Percentiles rank a stretch among this genome's conserved stretches.
Conservation (phyloP, 2,329 filamentous ascomycete genomes). For the Ophiostoma montium region DNA sequence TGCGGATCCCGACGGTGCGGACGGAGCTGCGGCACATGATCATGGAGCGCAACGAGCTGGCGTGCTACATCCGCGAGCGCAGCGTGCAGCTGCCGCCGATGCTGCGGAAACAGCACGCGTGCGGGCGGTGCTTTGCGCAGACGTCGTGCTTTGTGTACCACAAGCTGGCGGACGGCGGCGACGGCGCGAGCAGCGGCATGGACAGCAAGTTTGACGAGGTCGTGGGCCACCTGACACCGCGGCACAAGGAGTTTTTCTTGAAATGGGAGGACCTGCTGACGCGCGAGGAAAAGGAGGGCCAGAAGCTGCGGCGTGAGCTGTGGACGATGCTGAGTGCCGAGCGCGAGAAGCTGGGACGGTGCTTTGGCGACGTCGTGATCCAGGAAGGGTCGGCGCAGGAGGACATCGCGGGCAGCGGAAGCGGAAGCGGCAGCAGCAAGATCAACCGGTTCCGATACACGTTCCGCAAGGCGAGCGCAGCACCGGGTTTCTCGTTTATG, state of each 20-base stretch:
- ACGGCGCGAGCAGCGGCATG: conserved; percentile 68
- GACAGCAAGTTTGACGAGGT: conserved; percentile 70
- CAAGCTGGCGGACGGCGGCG: conserved; percentile 72
- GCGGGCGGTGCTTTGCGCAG: conserved; percentile 81
- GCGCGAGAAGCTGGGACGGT: conserved; percentile 75
- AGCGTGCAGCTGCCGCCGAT: conserved; percentile 71
- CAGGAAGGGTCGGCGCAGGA: conserved; percentile 62
- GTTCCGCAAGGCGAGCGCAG: conserved; percentile 55
- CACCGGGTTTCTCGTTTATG: conserved; percentile 59
- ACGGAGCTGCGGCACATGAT: conserved; percentile 93
- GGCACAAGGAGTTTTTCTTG: conserved; percentile 70
- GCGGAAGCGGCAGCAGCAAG: conserved; percentile 41
- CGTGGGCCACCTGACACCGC: conserved; percentile 60
- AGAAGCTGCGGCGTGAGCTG: conserved; percentile 75
- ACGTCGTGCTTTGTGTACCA: conserved; percentile 87
- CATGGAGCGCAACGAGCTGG: conserved; percentile 83
- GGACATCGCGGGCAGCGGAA: conserved; percentile 37
- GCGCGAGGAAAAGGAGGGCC: conserved; percentile 82
- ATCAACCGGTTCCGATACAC: conserved; percentile 88
- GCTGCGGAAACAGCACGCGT: conserved; percentile 68
- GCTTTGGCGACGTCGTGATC: conserved; percentile 78
- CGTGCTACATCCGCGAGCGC: conserved; percentile 70
- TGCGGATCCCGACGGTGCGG: conserved; percentile 70
- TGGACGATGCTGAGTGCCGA: conserved; percentile 93
- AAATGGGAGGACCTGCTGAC: conserved; percentile 92